Conservation (phyloP, 2,329 filamentous ascomycete genomes). For the Talaromyces marneffei region DNA sequence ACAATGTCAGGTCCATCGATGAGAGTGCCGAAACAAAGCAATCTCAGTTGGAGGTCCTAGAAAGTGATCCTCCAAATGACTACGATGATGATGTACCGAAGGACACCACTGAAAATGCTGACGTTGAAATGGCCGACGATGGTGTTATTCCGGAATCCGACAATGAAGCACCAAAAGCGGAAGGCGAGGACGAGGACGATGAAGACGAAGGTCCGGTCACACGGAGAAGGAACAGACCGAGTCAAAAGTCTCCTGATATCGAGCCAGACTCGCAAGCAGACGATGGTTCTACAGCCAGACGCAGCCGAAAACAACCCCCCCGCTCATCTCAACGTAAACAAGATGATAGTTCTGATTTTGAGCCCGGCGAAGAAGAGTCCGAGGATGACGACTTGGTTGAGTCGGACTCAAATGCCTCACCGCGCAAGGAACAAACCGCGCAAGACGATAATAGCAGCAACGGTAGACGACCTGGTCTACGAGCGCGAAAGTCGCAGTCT, state of each 20-base stretch:
- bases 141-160: slow-evolving; percentile 39
- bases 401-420: slow-evolving; percentile 43
- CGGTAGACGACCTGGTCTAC: slow-evolving; percentile 49
- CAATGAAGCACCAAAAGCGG: slow-evolving; percentile 31
- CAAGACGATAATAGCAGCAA: slow-evolving; percentile 44
- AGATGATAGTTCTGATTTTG: slow-evolving; percentile 59
- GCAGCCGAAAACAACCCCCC: slow-evolving; percentile 35
- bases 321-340: slow-evolving; percentile 43
- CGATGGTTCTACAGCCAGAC: slow-evolving; percentile 30
- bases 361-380: slow-evolving; percentile 52
- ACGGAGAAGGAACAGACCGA: slow-evolving; percentile 36
- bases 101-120: slow-evolving; percentile 22
- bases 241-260: slow-evolving; percentile 20
- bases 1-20: slow-evolving; percentile 31
- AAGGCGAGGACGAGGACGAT: slow-evolving; percentile 46
- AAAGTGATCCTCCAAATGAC: slow-evolving; percentile 34
- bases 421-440: slow-evolving; percentile 39
- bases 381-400: slow-evolving; percentile 52
- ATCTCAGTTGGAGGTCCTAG: slow-evolving; percentile 39
- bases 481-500: slow-evolving; percentile 45
- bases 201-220: slow-evolving; percentile 51
- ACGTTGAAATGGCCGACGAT: slow-evolving; percentile 34
- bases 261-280: slow-evolving; percentile 26
- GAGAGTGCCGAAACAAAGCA: slow-evolving; percentile 40
- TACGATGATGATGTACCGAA: slow-evolving; percentile 30